Evolutionary conservation across 345 rosid genomes (phyloP), one percentile per base, ranked within the genome.

Genomic region (Gossypium australe): DNA sequence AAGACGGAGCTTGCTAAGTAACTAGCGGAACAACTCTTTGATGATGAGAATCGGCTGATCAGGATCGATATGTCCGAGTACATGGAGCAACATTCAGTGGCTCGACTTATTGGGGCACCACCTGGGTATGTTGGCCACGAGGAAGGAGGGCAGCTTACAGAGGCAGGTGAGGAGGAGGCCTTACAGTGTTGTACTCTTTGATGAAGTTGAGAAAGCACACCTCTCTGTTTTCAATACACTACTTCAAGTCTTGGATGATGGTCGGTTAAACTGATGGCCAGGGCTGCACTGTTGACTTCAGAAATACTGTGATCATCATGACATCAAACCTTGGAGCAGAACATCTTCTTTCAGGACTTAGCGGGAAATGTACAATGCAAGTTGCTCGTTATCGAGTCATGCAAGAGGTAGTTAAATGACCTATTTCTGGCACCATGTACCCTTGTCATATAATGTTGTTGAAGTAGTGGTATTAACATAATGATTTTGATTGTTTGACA

Each of bases 121-220:
- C 98, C 98, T 8, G 98, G 98, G 88, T 92, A 94, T 71, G 92
- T 94, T 27, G 98, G 98, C 63, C 98, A 94, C 2, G 97, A 92
- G 64, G 94, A 94, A 89, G 98, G 98, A 24, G 98, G 98, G 16
- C 98, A 94, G 44, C 84, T 94, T 1, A 94, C 98, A 0, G 98
- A 94, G 65, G 97, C 97, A 18, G 97, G 97, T 94, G 57, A 91
- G 97, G 84, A 83, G 98, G 41, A 79, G 98, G 51, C 98, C 98
- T 10, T 94, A 87, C 55, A 89, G 98, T 53, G 97, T 92, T 0
- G 80, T 92, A 5, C 79, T 94, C n/a, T 94, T 94, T 70, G 98
- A 94, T 73, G 98, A 92, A 84, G 98, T 92, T 65, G 98, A 94
- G 84, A 94, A 92, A 72, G 97, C 98, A 9, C 98, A 91, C 47